A percentile compares a stretch with the other conserved stretches of the same genome.
Conservation (phyloP, 2,329 filamentous ascomycete genomes). For the Penicillium sp. region DNA sequence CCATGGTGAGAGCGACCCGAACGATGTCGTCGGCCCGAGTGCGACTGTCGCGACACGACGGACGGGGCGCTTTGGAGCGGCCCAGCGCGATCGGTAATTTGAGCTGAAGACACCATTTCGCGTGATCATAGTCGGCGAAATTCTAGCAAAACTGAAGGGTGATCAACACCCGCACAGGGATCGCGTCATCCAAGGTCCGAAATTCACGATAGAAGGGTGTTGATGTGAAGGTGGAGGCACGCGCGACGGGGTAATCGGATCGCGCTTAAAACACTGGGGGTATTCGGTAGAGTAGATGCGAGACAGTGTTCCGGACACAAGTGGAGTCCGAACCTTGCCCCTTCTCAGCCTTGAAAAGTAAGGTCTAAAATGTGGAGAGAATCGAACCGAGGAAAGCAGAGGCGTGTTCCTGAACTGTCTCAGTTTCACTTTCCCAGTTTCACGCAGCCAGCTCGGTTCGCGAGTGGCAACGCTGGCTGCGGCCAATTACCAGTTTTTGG, state of each 20-base stretch:
- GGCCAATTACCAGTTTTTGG: slow-evolving; percentile 9
- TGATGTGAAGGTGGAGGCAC: neutral
- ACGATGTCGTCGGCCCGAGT: slow-evolving; percentile 64
- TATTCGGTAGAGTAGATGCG: neutral
- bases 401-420: slow-evolving; percentile 1
- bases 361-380: neutral
- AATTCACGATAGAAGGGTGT: neutral
- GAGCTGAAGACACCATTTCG: slow-evolving; percentile 44
- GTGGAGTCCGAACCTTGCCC: neutral
- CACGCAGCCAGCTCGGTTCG: slow-evolving; percentile 14
- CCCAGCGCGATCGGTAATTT: slow-evolving; percentile 52
- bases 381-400: neutral
- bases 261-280: neutral
- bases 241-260: neutral
- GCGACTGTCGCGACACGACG: slow-evolving; percentile 62
- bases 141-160: slow-evolving; percentile 1
- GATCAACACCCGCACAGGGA: slow-evolving; percentile 17
- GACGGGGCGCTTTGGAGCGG: slow-evolving; percentile 60
- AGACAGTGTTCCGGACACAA: neutral
- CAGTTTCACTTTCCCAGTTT: neutral
- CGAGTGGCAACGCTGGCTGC: slow-evolving; percentile 8
- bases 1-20: slow-evolving; percentile 81
- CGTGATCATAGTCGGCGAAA: neutral
- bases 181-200: slow-evolving; percentile 8
- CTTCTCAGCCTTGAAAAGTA: no score